Evolutionary conservation across 805 yeast species (phyloP).

Genomic region (Isabelozyma pseudorhagii): DNA sequence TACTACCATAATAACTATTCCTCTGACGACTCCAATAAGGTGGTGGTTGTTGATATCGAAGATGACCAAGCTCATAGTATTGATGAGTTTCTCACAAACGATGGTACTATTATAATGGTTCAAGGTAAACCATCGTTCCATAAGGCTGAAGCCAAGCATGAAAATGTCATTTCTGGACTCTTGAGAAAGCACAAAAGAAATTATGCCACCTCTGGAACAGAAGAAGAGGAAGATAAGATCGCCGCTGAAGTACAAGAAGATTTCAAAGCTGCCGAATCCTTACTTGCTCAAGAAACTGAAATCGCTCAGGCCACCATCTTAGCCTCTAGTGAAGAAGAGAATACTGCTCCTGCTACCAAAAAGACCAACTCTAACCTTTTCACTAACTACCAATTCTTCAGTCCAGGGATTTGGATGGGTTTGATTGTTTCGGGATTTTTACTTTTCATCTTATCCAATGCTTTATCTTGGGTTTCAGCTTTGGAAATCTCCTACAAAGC

Average conservation of each 20-base stretch:
- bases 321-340: conserved; percentile 5
- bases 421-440: conserved; percentile 63
- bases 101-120: conserved; percentile 1
- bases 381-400: conserved; percentile 65
- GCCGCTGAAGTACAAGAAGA: conserved; percentile 26
- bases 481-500: conserved; percentile 79
- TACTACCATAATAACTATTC: conserved; percentile 6
- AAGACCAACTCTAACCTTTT: conserved; percentile 45
- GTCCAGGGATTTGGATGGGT: conserved; percentile 79
- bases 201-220: neutral
- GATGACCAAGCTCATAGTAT: conserved; percentile 14
- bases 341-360: conserved; percentile 2
- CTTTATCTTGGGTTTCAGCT: conserved; percentile 68
- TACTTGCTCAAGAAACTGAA: conserved; percentile 26
- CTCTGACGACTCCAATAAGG: conserved; percentile 4
- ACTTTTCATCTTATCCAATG: conserved; percentile 53
- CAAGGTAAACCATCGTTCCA: conserved; percentile 6
- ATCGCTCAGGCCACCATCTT: conserved; percentile 16
- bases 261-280: conserved; percentile 29
- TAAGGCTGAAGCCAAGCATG: neutral
- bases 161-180: neutral
- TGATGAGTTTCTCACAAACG: conserved; percentile 11
- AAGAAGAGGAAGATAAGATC: conserved; percentile 4
- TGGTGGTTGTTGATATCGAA: conserved; percentile 22
- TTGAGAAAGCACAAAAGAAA: neutral